Evolutionary conservation across 768 basidiomycete genomes (phyloP).

Genomic region (Cyathus striatus): DNA sequence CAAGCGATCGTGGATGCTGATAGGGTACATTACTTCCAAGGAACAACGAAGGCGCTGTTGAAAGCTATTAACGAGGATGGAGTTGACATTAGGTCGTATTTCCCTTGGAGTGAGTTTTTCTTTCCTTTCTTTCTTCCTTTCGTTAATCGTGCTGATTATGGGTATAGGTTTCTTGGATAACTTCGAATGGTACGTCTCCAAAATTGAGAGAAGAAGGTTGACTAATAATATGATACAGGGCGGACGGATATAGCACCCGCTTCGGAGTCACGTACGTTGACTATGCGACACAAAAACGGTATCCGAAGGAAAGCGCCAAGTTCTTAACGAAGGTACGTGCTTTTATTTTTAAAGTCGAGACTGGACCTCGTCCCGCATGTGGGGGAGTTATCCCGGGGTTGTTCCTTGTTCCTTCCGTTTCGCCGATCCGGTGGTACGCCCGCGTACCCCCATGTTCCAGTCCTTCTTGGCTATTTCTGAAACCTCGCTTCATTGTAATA

Average conservation of each 20-base stretch:
- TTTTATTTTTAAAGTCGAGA: too few relatives aligned
- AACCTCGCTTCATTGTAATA: too few relatives aligned
- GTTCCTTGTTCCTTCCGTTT: neutral
- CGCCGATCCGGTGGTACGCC: too few relatives aligned
- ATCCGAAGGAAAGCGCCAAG: constrained; percentile 57
- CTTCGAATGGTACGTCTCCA: constrained; percentile 53
- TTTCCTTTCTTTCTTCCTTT: neutral
- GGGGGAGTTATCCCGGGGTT: neutral
- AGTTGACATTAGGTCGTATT: constrained; percentile 58
- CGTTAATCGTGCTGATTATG: constrained; percentile 2
- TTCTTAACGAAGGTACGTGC: constrained; percentile 47
- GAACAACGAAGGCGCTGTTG: constrained; percentile 48
- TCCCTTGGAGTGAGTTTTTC: constrained; percentile 56
- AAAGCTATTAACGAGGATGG: constrained; percentile 58
- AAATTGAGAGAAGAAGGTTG: neutral
- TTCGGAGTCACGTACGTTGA: constrained; percentile 73
- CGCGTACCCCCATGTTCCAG: too few relatives aligned
- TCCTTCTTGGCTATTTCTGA: too few relatives aligned
- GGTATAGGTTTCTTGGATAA: constrained; percentile 58
- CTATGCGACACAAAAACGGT: constrained; percentile 61
- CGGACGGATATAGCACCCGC: constrained; percentile 64
- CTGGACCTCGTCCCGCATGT: too few relatives aligned
- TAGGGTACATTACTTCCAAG: constrained; percentile 64
- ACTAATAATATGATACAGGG: constrained; percentile 23
- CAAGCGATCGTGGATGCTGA: constrained; percentile 53